Evolutionary conservation across 257 asterid genomes (phyloP), one percentile per base, ranked within the genome.

Genomic region (Nicotiana sylvestris): DNA sequence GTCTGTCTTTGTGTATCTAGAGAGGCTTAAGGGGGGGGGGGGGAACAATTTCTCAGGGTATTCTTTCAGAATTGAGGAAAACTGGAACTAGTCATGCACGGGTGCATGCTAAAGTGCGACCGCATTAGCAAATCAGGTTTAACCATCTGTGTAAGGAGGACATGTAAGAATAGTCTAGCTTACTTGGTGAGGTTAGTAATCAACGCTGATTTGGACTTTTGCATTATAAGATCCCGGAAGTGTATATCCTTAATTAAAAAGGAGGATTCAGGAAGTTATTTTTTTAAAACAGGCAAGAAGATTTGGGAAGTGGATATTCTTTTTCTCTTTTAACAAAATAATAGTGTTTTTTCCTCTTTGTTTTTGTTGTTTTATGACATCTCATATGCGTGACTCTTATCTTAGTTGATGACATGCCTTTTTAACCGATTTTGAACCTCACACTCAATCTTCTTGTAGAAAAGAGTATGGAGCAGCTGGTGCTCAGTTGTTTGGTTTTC

Each of bases 401-500:
- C 78, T 12, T 70, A 39, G 58, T 70, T 43, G 35, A 21, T 70
- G 78, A 12, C 21, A 72, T 46, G 37, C 78, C 78, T 72, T 46
- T 21, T 25, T 43, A 72, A 72, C 49, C 1, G 37, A 10, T 72
- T 72, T 72, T 43, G 78, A 46, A 46, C 60, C 35, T 43, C 61
- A 2, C 37, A 12, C 37, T 21, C 21, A 25, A 25, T 46, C 11
- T 72, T 43, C 37, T 72, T 46, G 37, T 43, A 25, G 60, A 21
- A 16, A 56, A 56, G 25, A 56, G 16, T 72, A 25, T 72, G 61
- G 79, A 30, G 79, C 61, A 46, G 61, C 5, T 53, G 5, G 17
- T 43, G 57, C 61, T 25, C 61, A 72, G 35, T 72, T 72, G 61
- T 72, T 46, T 72, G 61, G 79, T 21, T 72, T 72, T 72, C 37